Base-by-base conservation (phyloP, 2,329 filamentous ascomycete genomes). In the Diaporthe vexans region DNA sequence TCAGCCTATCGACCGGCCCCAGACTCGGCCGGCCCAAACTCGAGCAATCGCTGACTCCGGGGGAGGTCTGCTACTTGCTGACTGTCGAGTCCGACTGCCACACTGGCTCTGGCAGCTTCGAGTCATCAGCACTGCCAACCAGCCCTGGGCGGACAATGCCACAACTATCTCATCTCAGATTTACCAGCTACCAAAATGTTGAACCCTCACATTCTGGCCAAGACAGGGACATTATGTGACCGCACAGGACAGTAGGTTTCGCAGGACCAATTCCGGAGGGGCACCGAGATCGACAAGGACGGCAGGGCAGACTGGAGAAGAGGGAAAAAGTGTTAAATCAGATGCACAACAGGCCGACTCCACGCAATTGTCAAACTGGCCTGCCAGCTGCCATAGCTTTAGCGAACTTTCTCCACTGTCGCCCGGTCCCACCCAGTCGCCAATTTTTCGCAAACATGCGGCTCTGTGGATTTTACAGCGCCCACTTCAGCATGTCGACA, bases 1-100 rank as follows among this genome's bases (percentile, higher is more conserved):
- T 68, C 72, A 74, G 74, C 74, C 74, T 75, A 75, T 75, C 74
- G 67, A 63, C 51, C 48, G 48, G n/a, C 24, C 61, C 43, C 46
- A 74, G 72, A 74, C 69, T 56, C 73, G 52, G 40, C 70, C 73
- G 29, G 72, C 43, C 54, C 51, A 73, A 56, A 54, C 40, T 54
- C 35, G 52, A 63, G 48, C 29, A 70, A 54, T 67, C 56, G 57
- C 58, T 35, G 43, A 33, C 56, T 56, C 70, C 57, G 57, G 26
- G 4, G 11, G 24, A 48, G 40, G 13, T 43, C 21, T 48, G 59
- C 24, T 67, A 40, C 17, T 61, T 29, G 46, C 52, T 26, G n/a
- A 19, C 43, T 43, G 13, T n/a, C 17, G 35, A 68, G 63, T 40
- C 63, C 52, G 15, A 29, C 61, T 65, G 43, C 29, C n/a, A 68